phyloP scores from a whole-genome alignment of 495 filamentous ascomycete species.

The Lophium mytilinum region DNA sequence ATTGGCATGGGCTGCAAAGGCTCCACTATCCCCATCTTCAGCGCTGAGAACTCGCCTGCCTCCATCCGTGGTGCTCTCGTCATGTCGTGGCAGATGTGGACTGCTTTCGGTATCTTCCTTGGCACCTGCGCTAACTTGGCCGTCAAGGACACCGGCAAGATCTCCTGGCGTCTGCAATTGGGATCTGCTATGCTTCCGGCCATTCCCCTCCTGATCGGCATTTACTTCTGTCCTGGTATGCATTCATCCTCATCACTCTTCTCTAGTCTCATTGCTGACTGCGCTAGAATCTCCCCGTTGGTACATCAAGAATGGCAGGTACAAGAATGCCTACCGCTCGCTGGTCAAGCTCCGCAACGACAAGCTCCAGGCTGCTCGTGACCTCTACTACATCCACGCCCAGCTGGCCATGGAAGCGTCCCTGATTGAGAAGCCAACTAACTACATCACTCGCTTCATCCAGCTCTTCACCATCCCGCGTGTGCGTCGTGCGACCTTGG shows the following conservation, averaged over 20 bases:
- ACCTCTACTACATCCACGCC: conserved; percentile 58
- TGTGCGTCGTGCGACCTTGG: conserved; percentile 57
- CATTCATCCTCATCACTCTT: neutral
- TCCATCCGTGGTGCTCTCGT: conserved; percentile 68
- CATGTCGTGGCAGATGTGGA: conserved; percentile 85
- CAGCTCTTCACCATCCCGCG: conserved; percentile 64
- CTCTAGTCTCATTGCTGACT: neutral
- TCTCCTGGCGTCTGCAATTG: conserved; percentile 71
- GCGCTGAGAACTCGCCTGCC: conserved; percentile 69
- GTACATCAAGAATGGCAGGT: conserved; percentile 51
- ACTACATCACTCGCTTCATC: conserved; percentile 49
- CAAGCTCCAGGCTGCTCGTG: conserved; percentile 53
- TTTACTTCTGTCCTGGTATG: conserved; percentile 57
- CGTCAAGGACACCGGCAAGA: conserved; percentile 45
- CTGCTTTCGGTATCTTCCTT: conserved; percentile 49
- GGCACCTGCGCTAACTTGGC: conserved; percentile 65
- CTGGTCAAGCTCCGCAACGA: conserved; percentile 51
- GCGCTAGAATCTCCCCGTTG: conserved; percentile 54
- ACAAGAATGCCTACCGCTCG: conserved; percentile 47
- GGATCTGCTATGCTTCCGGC: conserved; percentile 73
- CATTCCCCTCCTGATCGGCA: conserved; percentile 53
- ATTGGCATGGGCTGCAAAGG: conserved; percentile 61
- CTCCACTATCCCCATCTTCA: conserved; percentile 50
- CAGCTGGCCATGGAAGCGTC: conserved; percentile 50
- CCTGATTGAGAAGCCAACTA: conserved; percentile 37